These are phyloP conservation scores for Backusella tarrabulga DNA, from an alignment of 192 early-diverging fungal genomes.

Conservation along the genomic window DNA sequence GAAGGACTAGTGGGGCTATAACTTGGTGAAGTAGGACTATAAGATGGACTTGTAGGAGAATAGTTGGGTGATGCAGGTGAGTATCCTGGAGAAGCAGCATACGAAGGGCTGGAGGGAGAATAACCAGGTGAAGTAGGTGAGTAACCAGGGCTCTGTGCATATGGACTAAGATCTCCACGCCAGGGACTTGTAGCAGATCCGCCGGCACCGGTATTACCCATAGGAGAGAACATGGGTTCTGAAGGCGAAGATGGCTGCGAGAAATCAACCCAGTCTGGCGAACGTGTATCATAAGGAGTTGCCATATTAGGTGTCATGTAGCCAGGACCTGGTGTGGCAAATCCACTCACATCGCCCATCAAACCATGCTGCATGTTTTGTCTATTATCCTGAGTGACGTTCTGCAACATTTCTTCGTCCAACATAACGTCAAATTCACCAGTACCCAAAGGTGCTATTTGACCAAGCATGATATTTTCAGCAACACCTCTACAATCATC, in stretches of 20 bases:
- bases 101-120: conserved; percentile 71
- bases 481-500: conserved; percentile 97
- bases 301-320: conserved; percentile 59
- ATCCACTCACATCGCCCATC: conserved; percentile 46
- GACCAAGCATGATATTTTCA: conserved; percentile 97
- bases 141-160: conserved; percentile 56
- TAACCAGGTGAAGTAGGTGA: conserved; percentile 71
- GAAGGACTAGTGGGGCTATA: conserved; percentile 77
- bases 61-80: conserved; percentile 58
- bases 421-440: conserved; percentile 92
- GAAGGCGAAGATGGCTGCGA: conserved; percentile 67
- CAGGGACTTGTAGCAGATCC: conserved; percentile 57
- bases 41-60: conserved; percentile 65
- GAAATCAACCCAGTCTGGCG: conserved; percentile 58
- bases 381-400: conserved; percentile 58
- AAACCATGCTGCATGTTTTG: conserved; percentile 49
- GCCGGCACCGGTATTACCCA: conserved; percentile 72
- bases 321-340: conserved; percentile 50
- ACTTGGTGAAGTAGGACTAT: conserved; percentile 66
- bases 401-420: conserved; percentile 88
- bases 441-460: conserved; percentile 94
- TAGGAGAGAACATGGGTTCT: conserved; percentile 83
- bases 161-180: conserved; percentile 39
- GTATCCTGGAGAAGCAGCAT: conserved; percentile 69
- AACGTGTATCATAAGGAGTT: conserved; percentile 78